A percentile compares a stretch with the other conserved stretches of the same genome.
Conservation (phyloP, 192 early-diverging fungal genomes). For the Chytriomyces hyalinus region DNA sequence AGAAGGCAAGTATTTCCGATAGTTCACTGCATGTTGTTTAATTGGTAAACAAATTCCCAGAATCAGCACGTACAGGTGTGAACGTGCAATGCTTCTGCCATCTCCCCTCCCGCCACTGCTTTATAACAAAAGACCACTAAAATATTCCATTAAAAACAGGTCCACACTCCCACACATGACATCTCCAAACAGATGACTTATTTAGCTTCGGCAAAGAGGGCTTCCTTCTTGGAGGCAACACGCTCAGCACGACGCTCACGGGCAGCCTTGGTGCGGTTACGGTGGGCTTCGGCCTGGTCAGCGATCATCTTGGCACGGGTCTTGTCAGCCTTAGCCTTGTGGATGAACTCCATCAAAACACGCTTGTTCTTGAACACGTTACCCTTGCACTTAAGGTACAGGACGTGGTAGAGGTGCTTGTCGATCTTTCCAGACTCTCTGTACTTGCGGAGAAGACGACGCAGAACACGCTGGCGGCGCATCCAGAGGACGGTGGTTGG, state of each 20-base stretch:
- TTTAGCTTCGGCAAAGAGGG: slow-evolving; percentile 51
- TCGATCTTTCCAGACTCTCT: slow-evolving; percentile 97
- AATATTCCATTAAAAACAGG: background rate
- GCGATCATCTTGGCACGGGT: slow-evolving; percentile 86
- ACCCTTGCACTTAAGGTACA: slow-evolving; percentile 99
- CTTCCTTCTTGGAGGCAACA: slow-evolving; percentile 88
- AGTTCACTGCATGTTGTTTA: too few relatives aligned
- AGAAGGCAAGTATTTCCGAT: too few relatives aligned
- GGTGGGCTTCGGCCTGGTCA: slow-evolving; percentile 98
- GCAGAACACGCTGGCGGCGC: slow-evolving; percentile 95
- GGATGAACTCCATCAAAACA: slow-evolving; percentile 99
- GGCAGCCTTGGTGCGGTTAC: slow-evolving; percentile 91
- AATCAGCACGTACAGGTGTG: too few relatives aligned
- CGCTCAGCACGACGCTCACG: slow-evolving; percentile 90
- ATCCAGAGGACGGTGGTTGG: slow-evolving; percentile 95
- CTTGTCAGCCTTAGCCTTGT: slow-evolving; percentile 99
- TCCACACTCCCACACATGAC: background rate
- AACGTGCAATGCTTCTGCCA: too few relatives aligned
- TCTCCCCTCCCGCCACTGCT: too few relatives aligned
- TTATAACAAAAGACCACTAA: too few relatives aligned
- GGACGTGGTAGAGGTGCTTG: slow-evolving; percentile 94
- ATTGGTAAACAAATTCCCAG: too few relatives aligned
- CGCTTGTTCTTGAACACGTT: slow-evolving; percentile 99
- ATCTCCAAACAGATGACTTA: background rate
- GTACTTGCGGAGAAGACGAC: slow-evolving; percentile 96